Conservation (phyloP, 2,329 filamentous ascomycete genomes). For the Samsoniella hepiali region DNA sequence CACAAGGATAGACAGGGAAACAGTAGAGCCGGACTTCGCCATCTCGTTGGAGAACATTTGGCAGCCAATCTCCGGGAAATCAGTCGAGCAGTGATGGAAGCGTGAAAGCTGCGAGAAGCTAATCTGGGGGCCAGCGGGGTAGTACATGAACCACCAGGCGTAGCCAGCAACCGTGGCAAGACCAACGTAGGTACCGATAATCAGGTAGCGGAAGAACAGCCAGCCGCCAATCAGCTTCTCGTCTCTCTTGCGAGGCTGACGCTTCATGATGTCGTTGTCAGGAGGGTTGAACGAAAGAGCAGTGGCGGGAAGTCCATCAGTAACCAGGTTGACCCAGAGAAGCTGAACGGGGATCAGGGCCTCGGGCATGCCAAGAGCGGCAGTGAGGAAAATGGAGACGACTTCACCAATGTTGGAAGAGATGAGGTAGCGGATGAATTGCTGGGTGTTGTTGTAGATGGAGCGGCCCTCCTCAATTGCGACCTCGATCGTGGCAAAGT, state of each 20-base stretch:
- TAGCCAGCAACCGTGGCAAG: conserved; percentile 94
- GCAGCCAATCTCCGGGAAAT: conserved; percentile 88
- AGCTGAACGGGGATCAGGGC: conserved; percentile 95
- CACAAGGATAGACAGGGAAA: conserved; percentile 87
- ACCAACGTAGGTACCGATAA: conserved; percentile 93
- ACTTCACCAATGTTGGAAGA: conserved; percentile 99
- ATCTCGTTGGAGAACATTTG: conserved; percentile 84
- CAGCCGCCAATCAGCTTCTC: conserved; percentile 90
- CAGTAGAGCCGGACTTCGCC: conserved; percentile 85
- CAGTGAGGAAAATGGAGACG: conserved; percentile 97
- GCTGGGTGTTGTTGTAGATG: conserved; percentile 99
- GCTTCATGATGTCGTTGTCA: conserved; percentile 97
- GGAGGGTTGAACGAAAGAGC: conserved; percentile 96
- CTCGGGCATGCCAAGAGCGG: conserved; percentile 94
- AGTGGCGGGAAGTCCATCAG: conserved; percentile 92
- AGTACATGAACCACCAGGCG: conserved; percentile 99
- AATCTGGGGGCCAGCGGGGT: conserved; percentile 85
- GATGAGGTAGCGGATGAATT: conserved; percentile 98
- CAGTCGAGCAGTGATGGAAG: conserved; percentile 86
- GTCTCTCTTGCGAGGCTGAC: conserved; percentile 85
- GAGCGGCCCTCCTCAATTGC: conserved; percentile 96
- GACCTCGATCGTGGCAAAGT: conserved; percentile 95
- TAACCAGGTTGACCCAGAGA: conserved; percentile 98
- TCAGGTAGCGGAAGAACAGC: conserved; percentile 96
- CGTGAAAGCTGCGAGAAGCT: conserved; percentile 82